Evolutionary conservation across 352 stramenopile species (phyloP).

Genomic region (Globisporangium takayamanum): DNA sequence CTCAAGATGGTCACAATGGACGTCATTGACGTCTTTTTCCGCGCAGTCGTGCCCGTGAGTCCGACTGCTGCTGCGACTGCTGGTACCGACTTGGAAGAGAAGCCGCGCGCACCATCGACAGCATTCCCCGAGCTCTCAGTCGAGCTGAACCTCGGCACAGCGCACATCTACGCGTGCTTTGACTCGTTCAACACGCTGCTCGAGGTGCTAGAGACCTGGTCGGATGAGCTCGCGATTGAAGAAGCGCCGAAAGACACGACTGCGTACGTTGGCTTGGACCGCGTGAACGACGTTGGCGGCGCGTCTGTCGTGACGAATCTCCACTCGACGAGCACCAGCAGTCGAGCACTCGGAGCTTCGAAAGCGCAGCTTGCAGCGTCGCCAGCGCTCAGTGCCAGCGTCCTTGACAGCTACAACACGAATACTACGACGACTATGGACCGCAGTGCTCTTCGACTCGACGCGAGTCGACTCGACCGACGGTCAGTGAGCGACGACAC

Average conservation of each 20-base stretch:
- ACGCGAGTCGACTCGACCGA: not conserved
- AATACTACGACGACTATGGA: not conserved
- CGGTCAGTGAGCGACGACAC: constrained; percentile 18
- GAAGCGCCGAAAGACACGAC: constrained; percentile 64
- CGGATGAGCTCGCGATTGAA: constrained; percentile 58
- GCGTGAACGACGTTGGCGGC: constrained; percentile 41
- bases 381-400: not conserved
- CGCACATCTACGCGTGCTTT: constrained; percentile 87
- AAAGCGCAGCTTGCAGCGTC: constrained; percentile 1
- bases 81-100: constrained; percentile 21
- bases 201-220: constrained; percentile 62
- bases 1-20: constrained; percentile 83
- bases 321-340: constrained; percentile 22
- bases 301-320: constrained; percentile 77
- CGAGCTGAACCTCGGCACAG: constrained; percentile 76
- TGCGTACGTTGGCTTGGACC: constrained; percentile 73
- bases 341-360: constrained; percentile 19
- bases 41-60: constrained; percentile 41
- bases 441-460: not conserved
- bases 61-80: constrained; percentile 7
- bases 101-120: constrained; percentile 21
- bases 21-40: constrained; percentile 79
- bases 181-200: constrained; percentile 87
- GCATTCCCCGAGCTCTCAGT: constrained; percentile 64
- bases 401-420: not conserved